Evolutionary conservation across 495 filamentous ascomycete genomes (phyloP), one percentile per base, ranked within the genome.

Genomic region (Filosporella fistucella): DNA sequence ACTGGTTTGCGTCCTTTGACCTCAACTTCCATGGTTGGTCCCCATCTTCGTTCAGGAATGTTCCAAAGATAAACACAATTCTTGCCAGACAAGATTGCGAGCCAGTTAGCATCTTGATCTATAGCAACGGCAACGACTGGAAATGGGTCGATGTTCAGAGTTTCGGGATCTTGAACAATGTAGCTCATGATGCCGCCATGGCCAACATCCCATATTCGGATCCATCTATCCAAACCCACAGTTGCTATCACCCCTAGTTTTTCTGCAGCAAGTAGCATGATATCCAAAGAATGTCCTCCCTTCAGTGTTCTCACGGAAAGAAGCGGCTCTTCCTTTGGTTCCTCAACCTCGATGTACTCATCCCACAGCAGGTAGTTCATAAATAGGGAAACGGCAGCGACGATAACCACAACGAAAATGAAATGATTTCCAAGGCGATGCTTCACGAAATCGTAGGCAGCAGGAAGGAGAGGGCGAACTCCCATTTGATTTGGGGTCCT

Each of bases 311-410:
- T 69, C 23, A 82, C 68, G 10, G 72, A 76, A 12, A 89, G 62
- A n/a, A 75, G 48, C 2, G 73, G 67, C 10, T 77, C 66, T 2
- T 70, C 69, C 12, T 38, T 42, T 17, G 58, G 55, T 11, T 23
- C 51, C 29, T 56, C 47, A 17, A 47, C 54, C 13, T 64, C 67
- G 12, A 55, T 26, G 21, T 30, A 18, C 24, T 63, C 67, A 37
- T 77, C 76, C 60, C 72, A 76, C 10, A 85, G 66, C 9, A 89
- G 67, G 49, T 81, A 78, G 45, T 81, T 85, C 68, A 85, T 85
- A 28, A 88, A 64, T 17, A 86, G 47, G 2, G 75, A 74, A 25
- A 88, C 67, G 9, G 71, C 68, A 11, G 74, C 74, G 0, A 80
- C 58, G n/a, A 76, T 56, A 21, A 80, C 61, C 23, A 81, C 44